These are phyloP conservation scores for Jaenimonas drosophilae DNA, from an alignment of 208 protist genomes.

Conservation along the genomic window DNA sequence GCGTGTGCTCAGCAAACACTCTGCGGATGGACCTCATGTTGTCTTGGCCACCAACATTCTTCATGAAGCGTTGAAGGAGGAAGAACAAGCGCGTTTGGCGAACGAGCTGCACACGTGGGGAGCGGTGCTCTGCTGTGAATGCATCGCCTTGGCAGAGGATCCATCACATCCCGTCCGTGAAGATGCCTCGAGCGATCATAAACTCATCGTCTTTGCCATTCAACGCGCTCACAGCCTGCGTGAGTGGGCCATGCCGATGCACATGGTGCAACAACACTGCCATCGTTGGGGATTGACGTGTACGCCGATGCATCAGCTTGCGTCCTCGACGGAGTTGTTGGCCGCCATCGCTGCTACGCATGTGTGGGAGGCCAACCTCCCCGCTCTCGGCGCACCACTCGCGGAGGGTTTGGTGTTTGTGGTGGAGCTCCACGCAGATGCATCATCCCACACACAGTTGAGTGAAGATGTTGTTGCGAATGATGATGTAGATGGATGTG, in stretches of 20 bases:
- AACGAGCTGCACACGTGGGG: conserved; percentile 21
- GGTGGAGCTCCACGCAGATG: conserved; percentile 17
- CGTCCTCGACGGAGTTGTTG: conserved; percentile 9
- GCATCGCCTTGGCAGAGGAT: conserved; percentile 40
- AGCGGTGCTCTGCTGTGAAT: conserved; percentile 55
- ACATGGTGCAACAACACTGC: conserved; percentile 11
- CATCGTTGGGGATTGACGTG: conserved; percentile 33
- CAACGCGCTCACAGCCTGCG: conserved; percentile 27
- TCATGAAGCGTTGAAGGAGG: conserved; percentile 8
- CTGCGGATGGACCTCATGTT: conserved; percentile 64
- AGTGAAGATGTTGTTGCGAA: neutral
- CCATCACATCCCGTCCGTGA: conserved; percentile 64
- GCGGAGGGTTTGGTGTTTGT: conserved; percentile 79
- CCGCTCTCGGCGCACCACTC: conserved; percentile 15
- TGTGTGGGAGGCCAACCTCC: conserved; percentile 21
- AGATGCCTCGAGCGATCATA: conserved; percentile 21
- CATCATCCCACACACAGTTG: neutral
- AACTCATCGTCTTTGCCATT: conserved; percentile 50
- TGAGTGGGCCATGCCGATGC: conserved; percentile 31
- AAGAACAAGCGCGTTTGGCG: conserved; percentile 32
- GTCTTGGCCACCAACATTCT: conserved; percentile 38
- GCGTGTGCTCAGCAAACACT: conserved; percentile 70
- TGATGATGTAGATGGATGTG: neutral
- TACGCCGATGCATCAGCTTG: conserved; percentile 17
- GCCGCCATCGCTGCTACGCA: conserved; percentile 12